Evolutionary conservation across 176 grass and related monocot genomes (phyloP), one percentile per base, ranked within the genome.

Genomic region (Canna indica): DNA sequence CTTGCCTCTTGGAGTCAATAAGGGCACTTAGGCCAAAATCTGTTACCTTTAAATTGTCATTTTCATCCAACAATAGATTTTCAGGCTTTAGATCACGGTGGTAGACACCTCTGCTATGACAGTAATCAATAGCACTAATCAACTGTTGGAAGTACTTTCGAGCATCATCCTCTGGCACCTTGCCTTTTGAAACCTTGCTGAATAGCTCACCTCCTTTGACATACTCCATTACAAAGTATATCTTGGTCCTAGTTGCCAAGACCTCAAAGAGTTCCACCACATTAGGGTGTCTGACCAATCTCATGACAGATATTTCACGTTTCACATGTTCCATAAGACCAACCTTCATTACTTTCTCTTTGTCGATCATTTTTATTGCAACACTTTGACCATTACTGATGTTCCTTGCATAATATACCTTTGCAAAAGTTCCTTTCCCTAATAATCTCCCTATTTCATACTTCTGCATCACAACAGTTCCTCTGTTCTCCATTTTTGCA

Each of bases 11-110:
- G 12, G 84, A 97, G 33, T 97, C 93, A 14, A 79, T 77, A 31
- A 92, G 74, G 32, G 93, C 88, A 83, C 93, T 97, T 33, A 97
- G 68, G 46, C 93, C 93, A 87, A 97, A 97, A 87, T 97, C 93
- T n/a, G 93, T 87, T 13, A 97, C 88, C 81, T 92, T 90, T 32
- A 97, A 77, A 70, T 97, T 87, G 70, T 90, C 88, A 73, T 83
- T 72, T 33, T 97, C 93, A 83, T 97, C 93, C 46, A 97, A 72
- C 10, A 96, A 81, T 46, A 91, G 72, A 76, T 96, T 96, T 78
- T 96, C 93, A 17, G 86, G 93, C 73, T 97, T 97, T 73, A 97
- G 79, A 64, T 97, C 93, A 38, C 93, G 83, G 44, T 92, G 93
- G 62, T 87, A 97, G 44, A 97, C 88, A 53, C 86, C 93, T 78